Base-by-base conservation (phyloP, 2,329 filamentous ascomycete genomes). In the Coleophoma cylindrospora region DNA sequence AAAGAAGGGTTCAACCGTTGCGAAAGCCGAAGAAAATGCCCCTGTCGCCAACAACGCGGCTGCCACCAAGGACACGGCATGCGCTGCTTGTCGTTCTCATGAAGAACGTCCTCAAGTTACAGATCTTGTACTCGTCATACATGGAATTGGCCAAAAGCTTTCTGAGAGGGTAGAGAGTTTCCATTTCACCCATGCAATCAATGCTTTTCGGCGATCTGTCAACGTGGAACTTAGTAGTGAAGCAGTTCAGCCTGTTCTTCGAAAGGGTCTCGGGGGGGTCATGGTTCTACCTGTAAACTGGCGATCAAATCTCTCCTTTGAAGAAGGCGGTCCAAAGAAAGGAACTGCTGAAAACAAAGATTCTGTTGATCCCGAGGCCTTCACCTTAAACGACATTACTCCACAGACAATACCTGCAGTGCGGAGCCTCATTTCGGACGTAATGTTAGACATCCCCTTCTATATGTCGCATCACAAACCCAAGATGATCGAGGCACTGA, bases 371-470 rank as follows among this genome's bases (percentile, higher is more conserved):
- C 27, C 21, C 15, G 41, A 44, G 11, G 71, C 79, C 34, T 89
- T 82, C 63, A 75, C 75, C 0, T 74, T 99, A 13, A 87, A 91
- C 59, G 91, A 97, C 59, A 96, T 99, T 57, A 96, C 95, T 5
- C 91, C 91, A 1, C 81, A 85, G 40, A 94, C 89, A 0, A 89
- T 99, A 32, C 91, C 92, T 0, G 91, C 89, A 1, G 87, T 99
- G n/a, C 85, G 94, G 43, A 89, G 87, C 63, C 83, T 99, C 64
- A 95, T 99, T 54, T 95, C 89, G 40, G 94, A 99, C 66, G 90
- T 99, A 60, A 96, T 99, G 90, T 86, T 97, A 45, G 94, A 99
- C 65, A 92, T 99, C 45, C 94, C 94, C 0, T 97, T 96, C 65
- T 99, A 97, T 70, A 85, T 99, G 70, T 97, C 92, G 0, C 88